These are phyloP conservation scores for Pichia nakasei DNA, from an alignment of 805 yeast species.

Conservation along the genomic window DNA sequence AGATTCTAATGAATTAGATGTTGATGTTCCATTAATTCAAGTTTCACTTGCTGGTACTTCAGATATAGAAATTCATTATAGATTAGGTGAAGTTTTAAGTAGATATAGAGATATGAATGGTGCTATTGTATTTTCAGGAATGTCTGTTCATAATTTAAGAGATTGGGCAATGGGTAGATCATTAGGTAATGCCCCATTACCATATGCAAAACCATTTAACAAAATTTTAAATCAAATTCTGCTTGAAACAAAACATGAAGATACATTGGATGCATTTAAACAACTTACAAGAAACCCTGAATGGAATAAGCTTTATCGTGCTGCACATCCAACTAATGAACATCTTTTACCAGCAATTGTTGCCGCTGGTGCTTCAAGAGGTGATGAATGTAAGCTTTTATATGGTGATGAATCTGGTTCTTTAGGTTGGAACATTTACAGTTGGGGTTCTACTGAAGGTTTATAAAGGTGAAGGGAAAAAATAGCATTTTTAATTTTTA, in stretches of 20 bases:
- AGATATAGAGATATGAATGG: constrained; percentile 45
- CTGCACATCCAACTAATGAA: constrained; percentile 71
- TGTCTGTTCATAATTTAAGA: constrained; percentile 68
- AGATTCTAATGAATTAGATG: constrained; percentile 32
- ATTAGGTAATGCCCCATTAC: constrained; percentile 19
- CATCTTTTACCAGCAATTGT: constrained; percentile 64
- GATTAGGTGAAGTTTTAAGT: constrained; percentile 48
- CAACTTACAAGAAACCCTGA: constrained; percentile 21
- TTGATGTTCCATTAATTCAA: constrained; percentile 42
- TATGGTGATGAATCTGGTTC: constrained; percentile 37
- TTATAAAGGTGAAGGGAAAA: too few species aligned
- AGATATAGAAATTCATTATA: constrained; percentile 35
- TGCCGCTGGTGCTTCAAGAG: constrained; percentile 46
- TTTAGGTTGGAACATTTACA: constrained; percentile 66
- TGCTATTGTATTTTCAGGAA: constrained; percentile 58
- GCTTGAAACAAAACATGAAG: constrained; percentile 18
- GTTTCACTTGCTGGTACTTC: constrained; percentile 38
- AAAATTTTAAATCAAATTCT: constrained; percentile 34
- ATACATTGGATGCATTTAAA: constrained; percentile 31
- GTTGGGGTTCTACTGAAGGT: constrained; percentile 23
- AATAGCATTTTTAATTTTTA: too few species aligned
- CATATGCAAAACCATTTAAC: constrained; percentile 50
- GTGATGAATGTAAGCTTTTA: constrained; percentile 35
- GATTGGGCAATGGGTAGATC: constrained; percentile 34
- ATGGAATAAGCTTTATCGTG: constrained; percentile 25